A percentile compares a stretch with the other conserved stretches of the same genome.
Conservation (phyloP, 2,329 filamentous ascomycete species). For the Verticillium longisporum region DNA sequence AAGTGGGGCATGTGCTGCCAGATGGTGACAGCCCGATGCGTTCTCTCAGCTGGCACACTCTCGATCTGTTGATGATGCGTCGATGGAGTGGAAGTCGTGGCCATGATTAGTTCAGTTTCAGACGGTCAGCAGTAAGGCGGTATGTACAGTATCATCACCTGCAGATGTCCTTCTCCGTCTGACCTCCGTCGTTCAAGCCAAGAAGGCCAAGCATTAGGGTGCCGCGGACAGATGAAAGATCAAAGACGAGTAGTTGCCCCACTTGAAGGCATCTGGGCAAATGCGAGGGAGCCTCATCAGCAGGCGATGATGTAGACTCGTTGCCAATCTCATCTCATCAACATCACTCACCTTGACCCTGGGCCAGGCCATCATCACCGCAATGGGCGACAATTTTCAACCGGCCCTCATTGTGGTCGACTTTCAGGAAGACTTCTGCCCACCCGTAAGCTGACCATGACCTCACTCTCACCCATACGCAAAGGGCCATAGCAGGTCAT, state of each 20-base stretch:
- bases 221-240: background rate
- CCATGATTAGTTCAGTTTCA: background rate
- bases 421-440: conserved; percentile 92
- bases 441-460: conserved; percentile 56
- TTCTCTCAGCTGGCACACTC: background rate
- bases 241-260: background rate
- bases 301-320: background rate
- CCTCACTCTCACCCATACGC: background rate
- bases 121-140: too few relatives aligned
- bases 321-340: background rate
- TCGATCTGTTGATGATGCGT: background rate
- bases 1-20: background rate
- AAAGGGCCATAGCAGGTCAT: too few relatives aligned
- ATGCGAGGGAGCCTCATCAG: background rate
- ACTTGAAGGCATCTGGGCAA: background rate
- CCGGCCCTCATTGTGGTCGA: conserved; percentile 68
- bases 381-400: conserved; percentile 22
- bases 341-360: background rate
- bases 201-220: too few relatives aligned
- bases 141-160: too few relatives aligned
- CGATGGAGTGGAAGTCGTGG: background rate
- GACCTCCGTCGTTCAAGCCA: too few relatives aligned
- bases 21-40: background rate
- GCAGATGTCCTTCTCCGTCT: too few relatives aligned
- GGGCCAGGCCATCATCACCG: background rate